phyloP scores from a whole-genome alignment of 345 rosid species.

The Eucalyptus curtisii region DNA sequence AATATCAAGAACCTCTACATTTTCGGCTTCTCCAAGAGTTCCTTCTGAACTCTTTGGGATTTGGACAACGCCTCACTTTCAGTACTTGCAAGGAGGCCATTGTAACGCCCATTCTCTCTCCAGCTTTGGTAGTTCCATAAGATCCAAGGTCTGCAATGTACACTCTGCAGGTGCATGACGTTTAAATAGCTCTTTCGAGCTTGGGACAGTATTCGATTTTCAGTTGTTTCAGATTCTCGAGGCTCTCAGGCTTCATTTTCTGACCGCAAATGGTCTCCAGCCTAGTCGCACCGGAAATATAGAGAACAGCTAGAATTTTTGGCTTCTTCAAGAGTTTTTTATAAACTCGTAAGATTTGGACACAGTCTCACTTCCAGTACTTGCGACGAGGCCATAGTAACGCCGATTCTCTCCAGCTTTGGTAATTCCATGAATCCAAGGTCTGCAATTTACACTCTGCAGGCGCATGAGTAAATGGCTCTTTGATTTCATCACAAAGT shows the following conservation, averaged over 20 bases:
- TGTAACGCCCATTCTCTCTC: neutral
- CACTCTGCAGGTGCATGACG: neutral
- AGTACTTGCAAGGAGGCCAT: neutral
- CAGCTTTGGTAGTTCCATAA: slow-evolving; percentile 27
- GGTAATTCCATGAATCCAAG: slow-evolving; percentile 26
- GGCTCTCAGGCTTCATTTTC: neutral
- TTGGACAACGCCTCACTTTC: neutral
- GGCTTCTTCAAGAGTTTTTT: neutral
- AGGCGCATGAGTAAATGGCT: neutral
- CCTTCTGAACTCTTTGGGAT: neutral
- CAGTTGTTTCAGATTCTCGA: neutral
- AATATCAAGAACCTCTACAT: neutral
- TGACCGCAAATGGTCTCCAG: neutral
- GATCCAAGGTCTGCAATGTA: slow-evolving; percentile 6
- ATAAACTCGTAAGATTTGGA: neutral
- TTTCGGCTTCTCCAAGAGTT: neutral
- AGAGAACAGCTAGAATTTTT: neutral
- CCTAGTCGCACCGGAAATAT: neutral
- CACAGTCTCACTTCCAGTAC: neutral
- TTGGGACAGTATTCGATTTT: neutral
- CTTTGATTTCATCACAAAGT: slow-evolving; percentile 27
- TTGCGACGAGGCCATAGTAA: neutral
- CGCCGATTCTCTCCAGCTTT: slow-evolving; percentile 4
- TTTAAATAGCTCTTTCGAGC: neutral
- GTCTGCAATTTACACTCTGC: neutral